Base-by-base conservation (phyloP, 805 yeast species). In the Starmerella bacillaris region DNA sequence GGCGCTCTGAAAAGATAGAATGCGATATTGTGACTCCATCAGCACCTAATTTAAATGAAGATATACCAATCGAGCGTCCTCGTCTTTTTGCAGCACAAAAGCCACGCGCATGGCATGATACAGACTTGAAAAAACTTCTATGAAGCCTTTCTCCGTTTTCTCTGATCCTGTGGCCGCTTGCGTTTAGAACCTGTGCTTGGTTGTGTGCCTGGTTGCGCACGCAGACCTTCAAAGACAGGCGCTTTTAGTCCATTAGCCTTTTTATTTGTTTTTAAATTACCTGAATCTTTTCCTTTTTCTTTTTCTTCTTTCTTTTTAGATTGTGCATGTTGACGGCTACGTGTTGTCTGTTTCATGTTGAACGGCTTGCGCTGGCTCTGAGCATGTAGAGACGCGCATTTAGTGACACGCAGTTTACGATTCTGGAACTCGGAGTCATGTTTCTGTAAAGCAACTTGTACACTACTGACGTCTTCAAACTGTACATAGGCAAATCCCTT, bases 401-500 rank as follows among this genome's bases (percentile, higher is more conserved):
- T 68, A 21, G 75, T 56, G 27, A 86, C 74, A 54, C 98, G 71
- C 47, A 89, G 64, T 44, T 72, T 70, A 45, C 96, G 62, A 30
- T 47, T 49, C 1, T 41, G 49, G 44, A 70, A 54, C 39, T 72
- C 69, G 58, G 78, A 74, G 31, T 71, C 86, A 54, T 84, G 70
- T 41, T 80, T 59, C 39, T 82, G 57, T 36, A 89, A 57, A 1
- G 94, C 95, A 51, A 79, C 78, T 42, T 74, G 72, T 7, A 89
- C 94, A 28, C 74, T 63, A 37, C 74, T 57, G 36, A 70, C 56
- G 48, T 58, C 62, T 41, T 64, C 68, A 61, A 84, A 89, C 56
- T 86, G 96, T 24, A 89, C 83, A 53, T 84, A 79, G 4, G 94
- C 98, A 60, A 89, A 84, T 4, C 99, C 99, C 59, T 89, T 89